These are phyloP conservation scores for Malus orientalis DNA, from an alignment of 306 rosid species.

Conservation along the genomic window DNA sequence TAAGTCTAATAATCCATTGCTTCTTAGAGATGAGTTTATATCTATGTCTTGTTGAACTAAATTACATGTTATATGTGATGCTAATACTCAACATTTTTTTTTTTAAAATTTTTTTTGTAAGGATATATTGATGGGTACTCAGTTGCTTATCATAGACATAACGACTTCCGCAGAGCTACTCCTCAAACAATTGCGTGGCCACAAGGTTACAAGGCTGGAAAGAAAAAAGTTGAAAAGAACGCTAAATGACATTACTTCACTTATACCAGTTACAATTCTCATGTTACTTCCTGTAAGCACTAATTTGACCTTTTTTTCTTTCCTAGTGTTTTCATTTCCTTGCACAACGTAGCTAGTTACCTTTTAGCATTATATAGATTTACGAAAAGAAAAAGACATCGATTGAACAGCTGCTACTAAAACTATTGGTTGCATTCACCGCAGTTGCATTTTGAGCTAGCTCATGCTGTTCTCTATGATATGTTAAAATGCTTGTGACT, in stretches of 20 bases:
- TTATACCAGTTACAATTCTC: conserved; percentile 53
- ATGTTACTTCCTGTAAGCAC: conserved; percentile 63
- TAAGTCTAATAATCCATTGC: conserved; percentile 27
- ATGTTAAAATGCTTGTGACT: background rate
- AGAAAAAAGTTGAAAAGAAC: conserved; percentile 44
- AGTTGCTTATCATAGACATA: conserved; percentile 52
- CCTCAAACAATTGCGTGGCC: conserved; percentile 33
- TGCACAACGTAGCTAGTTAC: background rate
- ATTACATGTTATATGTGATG: background rate
- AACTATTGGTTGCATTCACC: background rate
- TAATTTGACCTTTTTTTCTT: background rate
- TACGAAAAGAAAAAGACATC: background rate
- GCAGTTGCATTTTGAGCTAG: background rate
- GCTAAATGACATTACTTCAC: conserved; percentile 35
- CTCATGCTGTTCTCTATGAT: background rate
- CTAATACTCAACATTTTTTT: conserved; percentile 14
- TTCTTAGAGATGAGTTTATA: background rate
- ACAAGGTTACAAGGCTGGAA: conserved; percentile 43
- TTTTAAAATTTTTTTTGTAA: conserved; percentile 17
- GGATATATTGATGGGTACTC: conserved; percentile 61
- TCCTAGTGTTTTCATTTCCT: background rate
- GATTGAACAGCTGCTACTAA: background rate
- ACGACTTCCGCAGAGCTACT: conserved; percentile 36
- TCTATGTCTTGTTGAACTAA: background rate
- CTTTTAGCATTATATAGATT: background rate